Percentiles rank a stretch among this genome's conserved stretches.
Conservation (phyloP, 2,329 filamentous ascomycete genomes). For the Colletotrichum lini region DNA sequence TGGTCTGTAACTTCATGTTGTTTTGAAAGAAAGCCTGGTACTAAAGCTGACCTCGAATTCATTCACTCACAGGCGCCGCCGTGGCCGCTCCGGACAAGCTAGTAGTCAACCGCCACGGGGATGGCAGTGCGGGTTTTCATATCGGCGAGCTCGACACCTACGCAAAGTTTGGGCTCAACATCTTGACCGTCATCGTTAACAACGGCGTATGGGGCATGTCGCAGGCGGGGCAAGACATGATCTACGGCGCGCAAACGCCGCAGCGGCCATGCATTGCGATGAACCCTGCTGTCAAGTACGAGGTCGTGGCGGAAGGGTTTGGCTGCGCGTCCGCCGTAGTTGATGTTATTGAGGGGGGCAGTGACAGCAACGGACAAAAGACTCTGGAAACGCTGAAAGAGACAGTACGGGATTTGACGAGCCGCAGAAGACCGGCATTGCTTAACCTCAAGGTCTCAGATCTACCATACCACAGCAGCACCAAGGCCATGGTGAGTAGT, state of each 20-base stretch:
- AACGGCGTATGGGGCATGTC: constrained; percentile 36
- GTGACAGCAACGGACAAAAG: not conserved
- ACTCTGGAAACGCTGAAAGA: constrained; percentile 5
- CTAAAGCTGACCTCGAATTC: not conserved
- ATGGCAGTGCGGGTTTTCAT: constrained; percentile 29
- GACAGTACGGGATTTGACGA: not conserved
- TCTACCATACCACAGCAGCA: constrained; percentile 23
- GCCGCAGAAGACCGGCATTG: not conserved
- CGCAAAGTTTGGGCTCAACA: constrained; percentile 27
- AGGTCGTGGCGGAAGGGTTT: constrained; percentile 22
- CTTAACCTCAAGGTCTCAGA: constrained; percentile 27
- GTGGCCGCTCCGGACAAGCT: constrained; percentile 25
- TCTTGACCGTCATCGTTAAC: constrained; percentile 27
- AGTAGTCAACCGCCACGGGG: constrained; percentile 26
- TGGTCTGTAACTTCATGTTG: not conserved
- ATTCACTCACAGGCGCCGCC: constrained; percentile 13
- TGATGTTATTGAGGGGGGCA: constrained; percentile 3
- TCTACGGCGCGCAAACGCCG: constrained; percentile 26
- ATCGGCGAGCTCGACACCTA: constrained; percentile 33
- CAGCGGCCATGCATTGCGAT: constrained; percentile 30
- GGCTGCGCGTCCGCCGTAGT: constrained; percentile 23
- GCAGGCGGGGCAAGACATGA: constrained; percentile 26
- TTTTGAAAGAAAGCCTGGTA: too few relatives aligned
- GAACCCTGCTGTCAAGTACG: constrained; percentile 25
- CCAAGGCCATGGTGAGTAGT: constrained; percentile 23